phyloP scores from a whole-genome alignment of 176 grass and related monocot species.

The Cenchrus fungigraminus region DNA sequence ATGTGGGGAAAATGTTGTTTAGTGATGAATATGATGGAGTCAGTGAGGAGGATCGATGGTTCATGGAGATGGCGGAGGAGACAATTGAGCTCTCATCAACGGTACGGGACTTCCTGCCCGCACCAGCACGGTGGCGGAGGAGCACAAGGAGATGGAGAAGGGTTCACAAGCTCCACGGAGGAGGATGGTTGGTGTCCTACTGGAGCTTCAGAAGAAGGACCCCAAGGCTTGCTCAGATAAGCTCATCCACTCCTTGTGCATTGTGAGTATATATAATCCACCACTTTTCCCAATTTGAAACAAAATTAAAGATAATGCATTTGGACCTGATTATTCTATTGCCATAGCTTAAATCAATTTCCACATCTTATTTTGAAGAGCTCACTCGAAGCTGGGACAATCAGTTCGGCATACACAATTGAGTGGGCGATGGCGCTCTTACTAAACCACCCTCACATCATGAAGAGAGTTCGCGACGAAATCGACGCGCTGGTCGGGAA shows the following conservation, averaged over 20 bases:
- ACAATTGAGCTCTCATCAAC: constrained; percentile 14
- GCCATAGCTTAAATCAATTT: too few species aligned
- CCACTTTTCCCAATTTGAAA: background rate
- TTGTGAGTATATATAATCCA: constrained; percentile 20
- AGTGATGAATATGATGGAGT: constrained; percentile 22
- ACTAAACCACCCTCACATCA: background rate
- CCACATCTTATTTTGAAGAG: too few species aligned
- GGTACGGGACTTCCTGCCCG: constrained; percentile 37
- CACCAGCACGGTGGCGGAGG: constrained; percentile 17
- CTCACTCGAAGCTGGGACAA: background rate
- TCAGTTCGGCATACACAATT: background rate
- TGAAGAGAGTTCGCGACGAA: constrained; percentile 15
- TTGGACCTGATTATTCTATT: too few species aligned
- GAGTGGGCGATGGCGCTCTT: constrained; percentile 25
- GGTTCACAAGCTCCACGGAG: background rate
- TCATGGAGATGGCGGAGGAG: constrained; percentile 57
- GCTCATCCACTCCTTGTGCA: constrained; percentile 24
- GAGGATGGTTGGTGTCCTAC: constrained; percentile 24
- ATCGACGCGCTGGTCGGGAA: background rate
- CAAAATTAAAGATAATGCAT: too few species aligned
- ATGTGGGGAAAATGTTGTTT: background rate
- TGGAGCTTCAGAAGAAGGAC: constrained; percentile 10
- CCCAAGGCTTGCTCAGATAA: constrained; percentile 23
- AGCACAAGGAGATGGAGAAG: background rate
- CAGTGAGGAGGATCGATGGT: constrained; percentile 37